phyloP scores from a whole-genome alignment of 169 alveolate species.

The Plasmodium fragile region DNA sequence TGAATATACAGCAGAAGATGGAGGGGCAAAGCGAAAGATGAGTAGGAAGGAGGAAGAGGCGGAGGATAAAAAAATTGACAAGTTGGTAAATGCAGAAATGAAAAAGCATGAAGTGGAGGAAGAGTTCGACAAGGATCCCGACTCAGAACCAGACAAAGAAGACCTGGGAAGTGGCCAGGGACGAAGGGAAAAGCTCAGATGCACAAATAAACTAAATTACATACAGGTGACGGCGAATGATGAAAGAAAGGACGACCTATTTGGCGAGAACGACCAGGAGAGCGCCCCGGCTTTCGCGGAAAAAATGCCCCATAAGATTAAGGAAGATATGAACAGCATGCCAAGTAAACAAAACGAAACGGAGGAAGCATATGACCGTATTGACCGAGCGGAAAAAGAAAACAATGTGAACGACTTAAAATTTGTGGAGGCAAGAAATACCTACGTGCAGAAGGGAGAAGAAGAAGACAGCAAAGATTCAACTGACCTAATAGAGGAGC shows the following conservation, averaged over 20 bases:
- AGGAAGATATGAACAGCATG: neutral
- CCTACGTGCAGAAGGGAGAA: neutral
- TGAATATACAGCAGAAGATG: neutral
- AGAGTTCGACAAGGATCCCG: neutral
- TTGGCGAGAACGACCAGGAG: neutral
- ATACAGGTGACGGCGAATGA: neutral
- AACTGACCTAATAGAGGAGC: neutral
- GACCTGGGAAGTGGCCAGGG: neutral
- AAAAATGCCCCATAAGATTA: neutral
- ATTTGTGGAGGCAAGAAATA: neutral
- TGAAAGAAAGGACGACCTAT: neutral
- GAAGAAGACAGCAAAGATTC: neutral
- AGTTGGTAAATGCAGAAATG: slow-evolving; percentile 24
- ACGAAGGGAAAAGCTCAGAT: neutral
- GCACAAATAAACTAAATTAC: neutral
- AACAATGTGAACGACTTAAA: neutral
- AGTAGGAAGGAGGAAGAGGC: slow-evolving; percentile 3
- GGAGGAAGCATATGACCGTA: neutral
- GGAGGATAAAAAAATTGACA: slow-evolving; percentile 29
- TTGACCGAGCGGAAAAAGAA: neutral
- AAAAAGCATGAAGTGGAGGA: neutral
- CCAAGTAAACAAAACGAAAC: neutral
- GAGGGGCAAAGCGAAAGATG: neutral
- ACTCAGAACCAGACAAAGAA: neutral
- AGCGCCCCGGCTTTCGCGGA: neutral